Evolutionary conservation across 306 rosid species (phyloP).

Genomic region (Mucuna pruriens): DNA sequence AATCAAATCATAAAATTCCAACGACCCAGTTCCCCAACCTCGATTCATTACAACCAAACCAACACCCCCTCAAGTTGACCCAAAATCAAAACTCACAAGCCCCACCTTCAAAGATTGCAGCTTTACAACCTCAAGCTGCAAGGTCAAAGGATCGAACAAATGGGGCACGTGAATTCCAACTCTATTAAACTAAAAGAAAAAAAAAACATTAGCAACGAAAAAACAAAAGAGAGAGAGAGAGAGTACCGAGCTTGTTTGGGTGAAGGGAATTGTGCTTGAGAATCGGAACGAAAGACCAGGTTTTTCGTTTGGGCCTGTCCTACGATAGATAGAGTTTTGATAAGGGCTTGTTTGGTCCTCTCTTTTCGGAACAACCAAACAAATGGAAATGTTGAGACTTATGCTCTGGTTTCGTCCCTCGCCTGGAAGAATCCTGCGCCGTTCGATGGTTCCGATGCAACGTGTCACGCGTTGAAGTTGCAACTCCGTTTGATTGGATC

Average conservation of each 20-base stretch:
- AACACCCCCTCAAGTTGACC: conserved; percentile 12
- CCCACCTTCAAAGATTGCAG: conserved; percentile 38
- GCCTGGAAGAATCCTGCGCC: conserved; percentile 25
- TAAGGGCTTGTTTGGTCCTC: conserved; percentile 78
- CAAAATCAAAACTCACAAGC: conserved; percentile 29
- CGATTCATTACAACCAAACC: neutral
- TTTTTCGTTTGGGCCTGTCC: conserved; percentile 17
- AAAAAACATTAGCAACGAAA: neutral
- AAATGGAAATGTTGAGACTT: conserved; percentile 31
- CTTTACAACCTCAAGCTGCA: conserved; percentile 40
- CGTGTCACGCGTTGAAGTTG: neutral
- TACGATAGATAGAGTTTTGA: conserved; percentile 48
- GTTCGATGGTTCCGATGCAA: conserved; percentile 28
- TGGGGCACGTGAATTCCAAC: conserved; percentile 38
- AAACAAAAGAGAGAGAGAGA: conserved; percentile 26
- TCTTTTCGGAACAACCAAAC: conserved; percentile 49
- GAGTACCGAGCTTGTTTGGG: conserved; percentile 56
- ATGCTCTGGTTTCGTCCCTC: neutral
- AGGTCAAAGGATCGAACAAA: conserved; percentile 33
- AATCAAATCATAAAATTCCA: conserved; percentile 41
- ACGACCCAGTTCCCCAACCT: conserved; percentile 7
- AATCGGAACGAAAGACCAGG: conserved; percentile 37
- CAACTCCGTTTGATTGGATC: neutral
- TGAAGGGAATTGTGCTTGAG: conserved; percentile 42
- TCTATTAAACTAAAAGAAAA: neutral